Evolutionary conservation across 441 rosid species (phyloP).

Genomic region (Melastoma candidum): DNA sequence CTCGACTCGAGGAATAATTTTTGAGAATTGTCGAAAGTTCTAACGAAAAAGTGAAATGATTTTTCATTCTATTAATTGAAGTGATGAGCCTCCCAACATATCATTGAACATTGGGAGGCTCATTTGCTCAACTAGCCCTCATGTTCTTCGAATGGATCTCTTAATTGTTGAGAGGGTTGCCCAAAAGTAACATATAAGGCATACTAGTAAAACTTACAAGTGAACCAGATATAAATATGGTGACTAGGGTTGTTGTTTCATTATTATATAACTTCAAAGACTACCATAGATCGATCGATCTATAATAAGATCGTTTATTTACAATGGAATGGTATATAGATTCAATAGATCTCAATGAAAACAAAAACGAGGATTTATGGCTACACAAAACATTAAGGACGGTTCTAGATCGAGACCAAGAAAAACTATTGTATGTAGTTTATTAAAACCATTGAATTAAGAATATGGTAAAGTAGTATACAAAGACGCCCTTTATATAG

Average conservation of each 20-base stretch:
- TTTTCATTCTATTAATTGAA: no score
- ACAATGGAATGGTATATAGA: not conserved
- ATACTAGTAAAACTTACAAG: constrained; percentile 6
- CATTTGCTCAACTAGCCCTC: not conserved
- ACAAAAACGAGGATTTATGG: not conserved
- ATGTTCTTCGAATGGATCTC: constrained; percentile 2
- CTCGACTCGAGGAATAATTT: no score
- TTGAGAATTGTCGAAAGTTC: no score
- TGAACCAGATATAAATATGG: not conserved
- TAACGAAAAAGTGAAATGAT: no score
- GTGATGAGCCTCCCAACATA: no score
- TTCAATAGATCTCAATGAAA: not conserved
- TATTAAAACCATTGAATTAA: no score
- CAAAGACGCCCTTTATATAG: no score
- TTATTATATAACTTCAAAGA: not conserved
- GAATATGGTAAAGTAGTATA: no score
- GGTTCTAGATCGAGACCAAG: not conserved
- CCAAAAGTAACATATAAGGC: constrained; percentile 6
- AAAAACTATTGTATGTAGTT: not conserved
- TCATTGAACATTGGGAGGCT: no score
- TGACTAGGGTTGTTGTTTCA: not conserved
- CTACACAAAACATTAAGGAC: not conserved
- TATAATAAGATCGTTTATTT: not conserved
- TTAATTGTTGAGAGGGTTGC: constrained; percentile 5
- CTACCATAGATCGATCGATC: no score